Conservation (phyloP, 1,139 yeast genomes). For the Yamadazyma triangularis region DNA sequence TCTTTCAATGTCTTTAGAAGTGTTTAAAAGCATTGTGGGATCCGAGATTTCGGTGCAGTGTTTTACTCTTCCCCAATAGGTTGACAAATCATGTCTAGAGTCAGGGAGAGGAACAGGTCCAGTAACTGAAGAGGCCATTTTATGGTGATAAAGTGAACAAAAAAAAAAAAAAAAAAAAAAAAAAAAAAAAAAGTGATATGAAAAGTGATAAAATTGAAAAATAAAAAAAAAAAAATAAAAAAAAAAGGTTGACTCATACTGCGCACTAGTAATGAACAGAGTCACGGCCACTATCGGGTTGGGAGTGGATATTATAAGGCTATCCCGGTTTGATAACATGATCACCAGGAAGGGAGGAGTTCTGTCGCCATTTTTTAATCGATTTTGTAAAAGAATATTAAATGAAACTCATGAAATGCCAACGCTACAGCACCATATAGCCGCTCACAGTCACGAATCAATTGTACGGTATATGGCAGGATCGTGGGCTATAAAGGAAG, state of each 20-base stretch:
- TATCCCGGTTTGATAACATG: slow-evolving; percentile 45
- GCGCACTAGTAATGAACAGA: too few relatives aligned
- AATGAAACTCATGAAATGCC: slow-evolving; percentile 46
- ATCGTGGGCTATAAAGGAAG: slow-evolving; percentile 75
- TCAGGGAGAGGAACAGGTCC: slow-evolving; percentile 78
- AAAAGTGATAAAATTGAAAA: too few relatives aligned
- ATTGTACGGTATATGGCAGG: slow-evolving; percentile 46
- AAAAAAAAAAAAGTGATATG: too few relatives aligned
- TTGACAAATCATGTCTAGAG: slow-evolving; percentile 69
- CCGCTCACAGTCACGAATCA: slow-evolving; percentile 13
- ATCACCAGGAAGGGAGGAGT: slow-evolving; percentile 20
- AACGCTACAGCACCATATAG: slow-evolving; percentile 18
- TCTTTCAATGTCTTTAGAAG: slow-evolving; percentile 54
- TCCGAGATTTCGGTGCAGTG: slow-evolving; percentile 93
- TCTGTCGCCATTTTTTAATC: slow-evolving; percentile 21
- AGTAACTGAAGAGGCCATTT: slow-evolving; percentile 83
- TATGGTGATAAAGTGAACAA: too few relatives aligned
- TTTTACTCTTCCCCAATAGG: slow-evolving; percentile 90
- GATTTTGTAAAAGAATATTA: slow-evolving; percentile 48
- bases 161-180: too few relatives aligned
- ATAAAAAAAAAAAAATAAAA: too few relatives aligned
- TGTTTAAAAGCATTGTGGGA: slow-evolving; percentile 82
- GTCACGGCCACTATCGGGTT: slow-evolving; percentile 33
- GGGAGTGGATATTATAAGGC: slow-evolving; percentile 59
- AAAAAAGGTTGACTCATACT: too few relatives aligned